Conservation (phyloP, 345 rosid genomes). For the Schrenkiella parvula region DNA sequence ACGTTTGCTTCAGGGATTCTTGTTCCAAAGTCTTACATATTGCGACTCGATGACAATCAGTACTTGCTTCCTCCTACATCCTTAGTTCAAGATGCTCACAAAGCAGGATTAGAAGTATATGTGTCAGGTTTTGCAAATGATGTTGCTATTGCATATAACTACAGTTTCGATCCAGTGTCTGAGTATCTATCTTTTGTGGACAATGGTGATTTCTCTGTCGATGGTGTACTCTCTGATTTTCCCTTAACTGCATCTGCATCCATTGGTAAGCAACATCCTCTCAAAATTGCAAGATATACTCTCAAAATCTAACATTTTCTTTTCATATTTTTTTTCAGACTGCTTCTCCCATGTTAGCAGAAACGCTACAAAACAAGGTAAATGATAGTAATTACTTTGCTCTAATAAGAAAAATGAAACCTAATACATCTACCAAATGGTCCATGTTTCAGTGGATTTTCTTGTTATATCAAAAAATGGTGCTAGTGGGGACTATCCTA, state of each 20-base stretch:
- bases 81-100: constrained; percentile 72
- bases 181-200: constrained; percentile 59
- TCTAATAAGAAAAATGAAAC: not conserved
- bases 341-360: constrained; percentile 53
- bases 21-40: constrained; percentile 68
- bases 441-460: constrained; percentile 35
- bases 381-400: not conserved
- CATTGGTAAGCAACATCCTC: constrained; percentile 36
- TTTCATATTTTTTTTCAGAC: constrained; percentile 36
- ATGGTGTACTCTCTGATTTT: constrained; percentile 74
- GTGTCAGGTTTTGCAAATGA: constrained; percentile 66
- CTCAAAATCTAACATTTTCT: not conserved
- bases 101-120: constrained; percentile 63
- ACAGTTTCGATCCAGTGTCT: constrained; percentile 65
- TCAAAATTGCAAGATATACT: no score
- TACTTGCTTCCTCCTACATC: constrained; percentile 51
- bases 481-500: constrained; percentile 82
- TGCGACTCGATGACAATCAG: constrained; percentile 38
- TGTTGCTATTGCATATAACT: constrained; percentile 51
- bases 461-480: constrained; percentile 61
- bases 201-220: constrained; percentile 68
- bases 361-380: constrained; percentile 53
- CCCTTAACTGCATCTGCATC: constrained; percentile 68
- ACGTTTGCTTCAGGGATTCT: constrained; percentile 84
- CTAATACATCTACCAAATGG: not conserved